Percentiles rank a stretch among this genome's conserved stretches.
phyloP scores from a whole-genome alignment of 1,139 yeast genomes.

The Kodamaea arcana region DNA sequence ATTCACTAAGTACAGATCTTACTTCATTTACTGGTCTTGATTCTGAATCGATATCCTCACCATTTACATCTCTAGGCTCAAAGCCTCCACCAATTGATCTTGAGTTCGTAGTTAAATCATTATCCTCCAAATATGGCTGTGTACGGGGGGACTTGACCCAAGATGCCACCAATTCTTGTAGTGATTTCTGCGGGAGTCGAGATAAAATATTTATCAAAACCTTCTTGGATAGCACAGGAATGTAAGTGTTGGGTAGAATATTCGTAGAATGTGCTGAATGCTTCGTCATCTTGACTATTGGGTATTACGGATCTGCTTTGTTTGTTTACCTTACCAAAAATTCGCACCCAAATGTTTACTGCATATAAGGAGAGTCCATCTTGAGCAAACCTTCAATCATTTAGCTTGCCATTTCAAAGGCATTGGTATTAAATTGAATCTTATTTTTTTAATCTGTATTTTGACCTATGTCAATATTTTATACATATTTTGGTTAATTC shows the following conservation, averaged over 20 bases:
- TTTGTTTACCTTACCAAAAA: not conserved
- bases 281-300: constrained; percentile 1
- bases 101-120: constrained; percentile 1
- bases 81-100: too few species aligned
- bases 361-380: not conserved
- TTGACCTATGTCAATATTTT: too few species aligned
- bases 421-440: too few species aligned
- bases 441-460: too few species aligned
- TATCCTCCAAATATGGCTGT: constrained; percentile 28
- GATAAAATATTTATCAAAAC: constrained; percentile 21
- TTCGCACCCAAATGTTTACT: not conserved
- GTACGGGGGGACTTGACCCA: constrained; percentile 39
- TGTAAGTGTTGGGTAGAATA: constrained; percentile 38
- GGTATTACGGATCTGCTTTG: not conserved
- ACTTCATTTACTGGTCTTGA: too few species aligned
- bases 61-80: too few species aligned
- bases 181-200: constrained; percentile 32
- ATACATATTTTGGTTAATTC: too few species aligned
- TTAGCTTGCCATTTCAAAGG: too few species aligned
- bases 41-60: too few species aligned
- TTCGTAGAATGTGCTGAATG: constrained; percentile 13
- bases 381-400: not conserved
- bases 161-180: constrained; percentile 28
- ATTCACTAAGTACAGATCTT: too few species aligned
- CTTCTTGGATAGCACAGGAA: constrained; percentile 29